Base-by-base conservation (phyloP, 139 green algal species). In the Microglena sp. region DNA sequence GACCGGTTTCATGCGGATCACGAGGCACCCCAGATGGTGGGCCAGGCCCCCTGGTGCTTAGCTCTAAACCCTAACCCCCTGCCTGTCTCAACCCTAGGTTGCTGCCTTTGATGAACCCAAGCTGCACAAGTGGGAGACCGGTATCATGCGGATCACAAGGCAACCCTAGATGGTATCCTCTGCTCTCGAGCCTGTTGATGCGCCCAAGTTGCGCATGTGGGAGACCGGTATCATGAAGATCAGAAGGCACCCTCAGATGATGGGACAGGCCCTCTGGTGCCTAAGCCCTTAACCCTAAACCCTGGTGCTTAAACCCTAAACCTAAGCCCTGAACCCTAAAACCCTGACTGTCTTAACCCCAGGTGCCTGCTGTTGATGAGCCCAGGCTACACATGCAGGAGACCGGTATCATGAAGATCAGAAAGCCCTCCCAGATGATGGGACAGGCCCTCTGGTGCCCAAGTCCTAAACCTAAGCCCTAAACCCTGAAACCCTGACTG, bases 81-180 rank as follows among this genome's bases (percentile, higher is more conserved):
- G n/a, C n/a, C n/a, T n/a, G n/a, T n/a, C n/a, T n/a, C n/a, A n/a
- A n/a, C n/a, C n/a, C n/a, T n/a, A n/a, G n/a, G n/a, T n/a, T n/a
- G n/a, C n/a, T n/a, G n/a, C n/a, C 4, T 88, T 98, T 24, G 92
- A 98, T 67, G 76, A 95, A 80, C 92, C 92, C 28, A 91, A 96
- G 77, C 71, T 97, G 75, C 92, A 98, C 78, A 65, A 98, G 68
- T 98, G 93, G 91, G 92, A 98, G 81, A 98, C 92, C 1, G 92
- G 92, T 34, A 85, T 97, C 45, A 96, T 92, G 56, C 79, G 92
- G 45, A 96, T 97, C 71, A 97, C 89, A 2, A 68, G 85, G n/a
- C n/a, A n/a, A n/a, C n/a, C n/a, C n/a, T n/a, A n/a, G n/a, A n/a
- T n/a, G n/a, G n/a, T n/a, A n/a, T n/a, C n/a, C n/a, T n/a, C n/a